These are phyloP conservation scores for Neoboletus brunneissimus DNA, from an alignment of 768 basidiomycete genomes.

Conservation along the genomic window DNA sequence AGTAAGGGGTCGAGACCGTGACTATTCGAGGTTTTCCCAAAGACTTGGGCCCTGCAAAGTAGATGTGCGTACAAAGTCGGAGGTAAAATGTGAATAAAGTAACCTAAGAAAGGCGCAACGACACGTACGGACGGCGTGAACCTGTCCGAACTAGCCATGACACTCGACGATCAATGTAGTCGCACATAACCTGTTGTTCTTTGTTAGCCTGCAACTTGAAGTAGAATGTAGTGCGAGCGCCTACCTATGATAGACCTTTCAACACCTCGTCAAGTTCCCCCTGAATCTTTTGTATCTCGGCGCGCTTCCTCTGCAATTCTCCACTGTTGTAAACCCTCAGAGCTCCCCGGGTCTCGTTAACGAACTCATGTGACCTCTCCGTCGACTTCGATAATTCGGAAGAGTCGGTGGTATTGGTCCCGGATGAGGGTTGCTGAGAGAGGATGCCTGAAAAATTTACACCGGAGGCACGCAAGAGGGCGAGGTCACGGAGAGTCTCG, in stretches of 20 bases:
- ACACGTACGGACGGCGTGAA: background rate
- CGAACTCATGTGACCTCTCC: conserved; percentile 57
- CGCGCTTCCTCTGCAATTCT: conserved; percentile 52
- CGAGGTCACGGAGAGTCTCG: conserved; percentile 68
- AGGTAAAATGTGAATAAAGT: background rate
- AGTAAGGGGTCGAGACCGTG: background rate
- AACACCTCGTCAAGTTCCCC: conserved; percentile 52
- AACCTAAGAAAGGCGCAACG: background rate
- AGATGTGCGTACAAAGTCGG: background rate
- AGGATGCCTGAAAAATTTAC: conserved; percentile 38
- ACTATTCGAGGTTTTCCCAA: background rate
- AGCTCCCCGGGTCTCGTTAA: conserved; percentile 52
- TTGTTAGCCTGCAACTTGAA: background rate
- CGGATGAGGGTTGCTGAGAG: conserved; percentile 1
- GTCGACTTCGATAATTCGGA: conserved; percentile 17
- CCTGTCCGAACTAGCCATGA: background rate
- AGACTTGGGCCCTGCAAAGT: background rate
- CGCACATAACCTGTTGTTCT: background rate
- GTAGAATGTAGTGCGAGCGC: background rate
- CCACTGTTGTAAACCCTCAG: conserved; percentile 43
- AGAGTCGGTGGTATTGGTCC: conserved; percentile 3
- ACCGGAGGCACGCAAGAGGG: conserved; percentile 61
- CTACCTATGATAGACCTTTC: conserved; percentile 31
- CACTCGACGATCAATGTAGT: background rate
- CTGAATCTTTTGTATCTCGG: conserved; percentile 54